phyloP scores from a whole-genome alignment of 306 rosid species.

The Datisca glomerata region DNA sequence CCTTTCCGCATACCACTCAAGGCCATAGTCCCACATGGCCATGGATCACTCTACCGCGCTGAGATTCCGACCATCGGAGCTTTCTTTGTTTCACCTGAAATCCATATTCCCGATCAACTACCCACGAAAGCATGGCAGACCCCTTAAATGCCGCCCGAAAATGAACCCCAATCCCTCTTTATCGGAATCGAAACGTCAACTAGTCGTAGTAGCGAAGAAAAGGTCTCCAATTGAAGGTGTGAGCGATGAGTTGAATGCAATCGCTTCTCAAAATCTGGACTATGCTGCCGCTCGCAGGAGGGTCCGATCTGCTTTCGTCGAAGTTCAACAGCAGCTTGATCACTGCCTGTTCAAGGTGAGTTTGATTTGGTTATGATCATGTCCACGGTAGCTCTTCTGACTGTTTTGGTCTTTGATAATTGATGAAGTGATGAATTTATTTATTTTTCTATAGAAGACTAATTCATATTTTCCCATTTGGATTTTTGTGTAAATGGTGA shows the following conservation, averaged over 20 bases:
- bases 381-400: neutral
- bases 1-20: no score
- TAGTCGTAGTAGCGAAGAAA: conserved; percentile 22
- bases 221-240: conserved; percentile 34
- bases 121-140: conserved; percentile 7
- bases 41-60: conserved; percentile 17
- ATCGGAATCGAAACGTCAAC: neutral
- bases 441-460: neutral
- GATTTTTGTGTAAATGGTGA: conserved; percentile 12
- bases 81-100: conserved; percentile 10
- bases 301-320: conserved; percentile 46
- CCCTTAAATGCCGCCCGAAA: conserved; percentile 10
- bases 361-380: neutral
- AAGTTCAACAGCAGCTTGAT: conserved; percentile 42
- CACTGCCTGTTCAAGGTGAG: conserved; percentile 65
- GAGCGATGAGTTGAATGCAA: conserved; percentile 34
- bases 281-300: conserved; percentile 46
- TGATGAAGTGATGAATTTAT: no score
- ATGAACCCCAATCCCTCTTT: neutral
- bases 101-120: conserved; percentile 12
- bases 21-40: no score
- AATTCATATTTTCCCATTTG: conserved; percentile 9
- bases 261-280: conserved; percentile 55
- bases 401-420: neutral
- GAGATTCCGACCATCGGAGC: conserved; percentile 20